phyloP scores from a whole-genome alignment of 2,329 filamentous ascomycete genomes.

The Penicillium sp. region DNA sequence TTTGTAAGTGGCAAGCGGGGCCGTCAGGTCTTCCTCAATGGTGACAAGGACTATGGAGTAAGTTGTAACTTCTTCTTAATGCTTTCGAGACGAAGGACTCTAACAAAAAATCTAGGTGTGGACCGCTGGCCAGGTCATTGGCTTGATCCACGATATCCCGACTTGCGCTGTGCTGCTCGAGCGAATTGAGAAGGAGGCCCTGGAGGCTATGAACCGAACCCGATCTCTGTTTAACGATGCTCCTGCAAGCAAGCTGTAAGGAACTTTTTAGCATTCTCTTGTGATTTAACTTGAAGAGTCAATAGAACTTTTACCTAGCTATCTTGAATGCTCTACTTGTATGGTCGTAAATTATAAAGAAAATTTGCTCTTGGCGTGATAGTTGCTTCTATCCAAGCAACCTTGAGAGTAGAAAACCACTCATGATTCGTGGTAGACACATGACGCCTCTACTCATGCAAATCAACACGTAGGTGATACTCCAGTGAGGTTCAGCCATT shows the following conservation, averaged over 20 bases:
- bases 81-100: conserved; percentile 1
- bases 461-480: neutral
- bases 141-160: conserved; percentile 79
- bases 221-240: conserved; percentile 52
- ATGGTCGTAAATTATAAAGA: too few species aligned
- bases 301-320: neutral
- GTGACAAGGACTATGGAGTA: conserved; percentile 87
- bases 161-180: conserved; percentile 68
- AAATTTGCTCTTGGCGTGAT: too few species aligned
- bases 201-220: conserved; percentile 63
- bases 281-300: neutral
- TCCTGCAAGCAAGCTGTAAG: conserved; percentile 58
- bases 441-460: neutral
- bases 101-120: conserved; percentile 64
- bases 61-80: conserved; percentile 39
- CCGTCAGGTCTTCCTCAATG: conserved; percentile 86
- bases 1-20: conserved; percentile 89
- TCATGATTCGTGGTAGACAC: too few species aligned
- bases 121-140: conserved; percentile 96
- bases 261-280: neutral
- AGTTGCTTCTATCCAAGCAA: too few species aligned
- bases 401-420: too few species aligned
- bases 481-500: neutral
- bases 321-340: neutral
- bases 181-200: conserved; percentile 76